phyloP scores from a whole-genome alignment of 2,329 filamentous ascomycete species.

The Leptographium flavum region DNA sequence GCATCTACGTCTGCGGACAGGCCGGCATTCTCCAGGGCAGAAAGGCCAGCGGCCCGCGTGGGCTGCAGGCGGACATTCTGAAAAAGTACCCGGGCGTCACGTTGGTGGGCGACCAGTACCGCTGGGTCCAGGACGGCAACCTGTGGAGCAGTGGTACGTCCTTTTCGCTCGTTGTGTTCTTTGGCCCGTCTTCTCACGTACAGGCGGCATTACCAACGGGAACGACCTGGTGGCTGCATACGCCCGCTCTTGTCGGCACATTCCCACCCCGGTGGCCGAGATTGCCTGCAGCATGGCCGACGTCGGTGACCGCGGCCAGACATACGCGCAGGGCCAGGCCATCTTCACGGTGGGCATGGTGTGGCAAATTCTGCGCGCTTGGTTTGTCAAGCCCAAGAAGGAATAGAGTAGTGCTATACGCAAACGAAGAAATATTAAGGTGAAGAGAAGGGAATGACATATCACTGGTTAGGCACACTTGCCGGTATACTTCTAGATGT shows the following conservation, averaged over 20 bases:
- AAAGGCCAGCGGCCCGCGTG: conserved; percentile 30
- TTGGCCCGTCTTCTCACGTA: too few species aligned
- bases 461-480: too few species aligned
- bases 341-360: conserved; percentile 19
- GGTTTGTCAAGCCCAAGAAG: conserved; percentile 11
- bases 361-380: conserved; percentile 24
- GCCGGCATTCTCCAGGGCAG: conserved; percentile 33
- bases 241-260: conserved; percentile 26
- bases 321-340: conserved; percentile 24
- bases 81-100: conserved; percentile 2
- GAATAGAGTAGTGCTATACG: too few species aligned
- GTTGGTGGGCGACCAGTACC: conserved; percentile 26
- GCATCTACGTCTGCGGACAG: conserved; percentile 30
- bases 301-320: conserved; percentile 31
- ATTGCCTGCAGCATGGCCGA: conserved; percentile 28
- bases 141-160: conserved; percentile 38
- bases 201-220: conserved; percentile 40
- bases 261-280: conserved; percentile 29
- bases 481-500: too few species aligned
- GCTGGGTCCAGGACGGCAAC: conserved; percentile 38
- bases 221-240: conserved; percentile 42
- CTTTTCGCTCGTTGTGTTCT: too few species aligned
- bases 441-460: too few species aligned
- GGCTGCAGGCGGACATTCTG: conserved; percentile 2
- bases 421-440: too few species aligned